Evolutionary conservation across 148 eudicot genomes (phyloP).

Genomic region (Gaultheria prostrata): DNA sequence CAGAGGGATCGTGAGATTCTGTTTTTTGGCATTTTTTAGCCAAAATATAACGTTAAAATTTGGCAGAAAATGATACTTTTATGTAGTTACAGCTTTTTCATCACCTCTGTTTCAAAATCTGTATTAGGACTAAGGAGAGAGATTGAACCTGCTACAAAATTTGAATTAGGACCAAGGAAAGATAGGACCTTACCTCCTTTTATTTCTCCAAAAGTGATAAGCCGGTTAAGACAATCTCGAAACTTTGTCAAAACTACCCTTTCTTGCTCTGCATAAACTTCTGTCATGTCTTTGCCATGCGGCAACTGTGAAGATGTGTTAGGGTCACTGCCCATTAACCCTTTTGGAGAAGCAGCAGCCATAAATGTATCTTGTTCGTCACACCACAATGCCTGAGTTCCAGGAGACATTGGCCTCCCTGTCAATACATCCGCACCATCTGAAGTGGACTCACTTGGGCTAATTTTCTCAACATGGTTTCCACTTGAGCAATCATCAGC

Average conservation of each 20-base stretch:
- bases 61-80: constrained; percentile 1
- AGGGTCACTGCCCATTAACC: constrained; percentile 29
- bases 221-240: constrained; percentile 88
- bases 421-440: constrained; percentile 57
- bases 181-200: constrained; percentile 68
- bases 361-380: constrained; percentile 74
- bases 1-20: background rate
- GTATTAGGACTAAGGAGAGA: constrained; percentile 11
- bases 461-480: constrained; percentile 42
- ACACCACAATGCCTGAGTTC: constrained; percentile 74
- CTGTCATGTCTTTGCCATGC: constrained; percentile 43
- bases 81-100: background rate
- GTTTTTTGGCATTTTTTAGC: background rate
- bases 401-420: constrained; percentile 81
- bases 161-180: background rate
- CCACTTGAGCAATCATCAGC: constrained; percentile 36
- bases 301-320: constrained; percentile 44
- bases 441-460: constrained; percentile 45
- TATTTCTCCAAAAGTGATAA: constrained; percentile 81
- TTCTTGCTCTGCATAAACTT: constrained; percentile 83
- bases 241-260: constrained; percentile 70
- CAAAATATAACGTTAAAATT: too few species aligned
- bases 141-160: background rate
- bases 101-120: background rate
- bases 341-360: constrained; percentile 49